Evolutionary conservation across 768 basidiomycete species (phyloP).

Genomic region (Auricularia sp.): DNA sequence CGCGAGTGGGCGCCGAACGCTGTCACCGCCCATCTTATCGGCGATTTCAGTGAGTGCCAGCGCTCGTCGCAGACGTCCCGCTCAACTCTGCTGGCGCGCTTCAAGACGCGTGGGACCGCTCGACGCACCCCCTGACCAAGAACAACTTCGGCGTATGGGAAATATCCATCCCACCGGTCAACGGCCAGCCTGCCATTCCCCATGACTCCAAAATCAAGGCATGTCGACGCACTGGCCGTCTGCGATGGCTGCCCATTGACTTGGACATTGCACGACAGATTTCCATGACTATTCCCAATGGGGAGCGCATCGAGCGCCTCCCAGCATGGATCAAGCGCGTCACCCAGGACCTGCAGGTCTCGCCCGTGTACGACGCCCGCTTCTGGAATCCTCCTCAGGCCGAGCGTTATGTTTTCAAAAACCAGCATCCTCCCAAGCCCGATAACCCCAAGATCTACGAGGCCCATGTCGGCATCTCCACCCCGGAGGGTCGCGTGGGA

Average conservation of each 20-base stretch:
- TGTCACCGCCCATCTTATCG: constrained; percentile 70
- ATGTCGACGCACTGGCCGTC: constrained; percentile 10
- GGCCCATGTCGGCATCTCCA: constrained; percentile 96
- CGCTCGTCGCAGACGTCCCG: background rate
- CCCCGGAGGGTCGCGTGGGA: constrained; percentile 76
- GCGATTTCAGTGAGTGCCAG: constrained; percentile 83
- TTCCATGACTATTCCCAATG: constrained; percentile 76
- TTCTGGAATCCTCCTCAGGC: constrained; percentile 91
- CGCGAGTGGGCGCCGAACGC: constrained; percentile 97
- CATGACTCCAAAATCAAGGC: constrained; percentile 97
- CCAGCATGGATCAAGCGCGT: constrained; percentile 94
- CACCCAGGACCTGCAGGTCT: constrained; percentile 83
- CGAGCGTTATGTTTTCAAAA: constrained; percentile 72
- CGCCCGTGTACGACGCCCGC: constrained; percentile 90
- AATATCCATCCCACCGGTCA: constrained; percentile 58
- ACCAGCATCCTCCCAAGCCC: constrained; percentile 59
- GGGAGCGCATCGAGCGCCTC: constrained; percentile 78
- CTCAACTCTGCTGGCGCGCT: background rate
- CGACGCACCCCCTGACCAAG: constrained; percentile 78
- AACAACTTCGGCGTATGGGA: constrained; percentile 86
- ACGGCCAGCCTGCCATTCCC: constrained; percentile 72
- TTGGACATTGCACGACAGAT: constrained; percentile 40
- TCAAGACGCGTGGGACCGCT: constrained; percentile 79
- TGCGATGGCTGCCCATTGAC: background rate
- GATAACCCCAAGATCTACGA: constrained; percentile 79